Evolutionary conservation across 225 moss, liverwort and hornwort species (phyloP), one percentile per base, ranked within the genome.

Genomic region (Marchantia polymorpha): DNA sequence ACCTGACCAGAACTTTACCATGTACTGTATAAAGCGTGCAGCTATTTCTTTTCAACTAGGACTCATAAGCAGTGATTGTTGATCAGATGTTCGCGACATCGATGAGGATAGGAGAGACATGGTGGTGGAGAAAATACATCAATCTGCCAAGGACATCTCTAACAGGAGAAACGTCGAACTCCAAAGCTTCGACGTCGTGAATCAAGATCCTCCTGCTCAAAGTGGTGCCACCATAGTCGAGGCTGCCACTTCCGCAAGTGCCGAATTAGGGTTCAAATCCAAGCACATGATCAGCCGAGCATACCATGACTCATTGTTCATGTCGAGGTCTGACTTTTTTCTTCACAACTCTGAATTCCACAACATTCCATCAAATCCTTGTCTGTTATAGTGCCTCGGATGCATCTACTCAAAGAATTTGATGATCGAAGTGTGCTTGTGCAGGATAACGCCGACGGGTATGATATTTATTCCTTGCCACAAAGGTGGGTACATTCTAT

Each of bases 381-480:
- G 11, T 53, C 39, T 13, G 10, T 16, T 72, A 58, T 9, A 56
- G 31, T 59, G 15, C 20, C 55, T 54, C 53, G 4, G 7, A 16
- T 13, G 53, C 27, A 74, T 12, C 15, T 46, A 64, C 15, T 0
- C 1, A 69, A 58, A 59, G 22, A 31, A 5, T 64, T 47, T 77
- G 63, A 77, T 63, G 1, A 12, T 51, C 11, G 0, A 8, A 46
- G 30, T 63, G n/a, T 77, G 61, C 58, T 10, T 51, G 31, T 78
- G 75, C 87, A 87, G 93, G 81, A 70, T 99, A 75, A 74, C 92
- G 22, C 95, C 95, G 31, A 91, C 87, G 92, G 86, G 92, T 78
- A 99, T 99, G 99, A 99, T 99, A 77, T 99, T 99, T 77, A 90
- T 99, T 52, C 99, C 99, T 64, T 95, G 92, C 81, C 88, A 90